Conservation (phyloP, 108 stramenopile genomes). For the Fragilaria crotonensis region DNA sequence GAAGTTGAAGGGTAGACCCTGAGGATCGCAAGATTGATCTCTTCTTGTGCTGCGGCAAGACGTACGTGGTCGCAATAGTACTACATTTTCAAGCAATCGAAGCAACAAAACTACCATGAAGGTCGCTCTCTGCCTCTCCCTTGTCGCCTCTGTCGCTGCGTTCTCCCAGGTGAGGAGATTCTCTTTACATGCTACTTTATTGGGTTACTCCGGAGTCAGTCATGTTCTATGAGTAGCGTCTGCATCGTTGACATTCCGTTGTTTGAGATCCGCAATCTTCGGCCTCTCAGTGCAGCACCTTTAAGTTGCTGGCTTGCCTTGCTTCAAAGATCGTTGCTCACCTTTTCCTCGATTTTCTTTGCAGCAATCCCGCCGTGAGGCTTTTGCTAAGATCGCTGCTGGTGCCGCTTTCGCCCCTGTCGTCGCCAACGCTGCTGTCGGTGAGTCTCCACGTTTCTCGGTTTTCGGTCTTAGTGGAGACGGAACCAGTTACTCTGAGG, state of each 20-base stretch:
- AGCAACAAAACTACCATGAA: slow-evolving; percentile 52
- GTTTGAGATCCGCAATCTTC: background rate
- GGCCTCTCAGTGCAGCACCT: background rate
- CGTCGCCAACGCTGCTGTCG: slow-evolving; percentile 76
- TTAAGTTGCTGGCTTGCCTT: background rate
- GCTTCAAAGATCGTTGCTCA: slow-evolving; percentile 1
- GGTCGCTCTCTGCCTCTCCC: slow-evolving; percentile 36
- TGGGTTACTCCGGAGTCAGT: background rate
- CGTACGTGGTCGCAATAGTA: too few relatives aligned
- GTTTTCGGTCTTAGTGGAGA: slow-evolving; percentile 85
- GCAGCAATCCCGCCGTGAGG: slow-evolving; percentile 65
- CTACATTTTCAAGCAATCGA: too few relatives aligned
- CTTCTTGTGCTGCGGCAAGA: too few relatives aligned
- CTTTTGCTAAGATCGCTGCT: slow-evolving; percentile 56
- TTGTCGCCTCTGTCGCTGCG: slow-evolving; percentile 42
- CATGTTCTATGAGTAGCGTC: background rate
- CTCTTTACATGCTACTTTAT: background rate
- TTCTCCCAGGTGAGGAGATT: slow-evolving; percentile 49
- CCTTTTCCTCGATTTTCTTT: slow-evolving; percentile 6
- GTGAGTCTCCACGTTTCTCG: slow-evolving; percentile 86
- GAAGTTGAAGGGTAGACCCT: too few relatives aligned
- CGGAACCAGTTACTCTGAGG: slow-evolving; percentile 77
- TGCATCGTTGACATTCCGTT: background rate
- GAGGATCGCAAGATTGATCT: too few relatives aligned
- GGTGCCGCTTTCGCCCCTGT: slow-evolving; percentile 70